Evolutionary conservation across 257 asterid species (phyloP).

Genomic region (Salvia miltiorrhiza): DNA sequence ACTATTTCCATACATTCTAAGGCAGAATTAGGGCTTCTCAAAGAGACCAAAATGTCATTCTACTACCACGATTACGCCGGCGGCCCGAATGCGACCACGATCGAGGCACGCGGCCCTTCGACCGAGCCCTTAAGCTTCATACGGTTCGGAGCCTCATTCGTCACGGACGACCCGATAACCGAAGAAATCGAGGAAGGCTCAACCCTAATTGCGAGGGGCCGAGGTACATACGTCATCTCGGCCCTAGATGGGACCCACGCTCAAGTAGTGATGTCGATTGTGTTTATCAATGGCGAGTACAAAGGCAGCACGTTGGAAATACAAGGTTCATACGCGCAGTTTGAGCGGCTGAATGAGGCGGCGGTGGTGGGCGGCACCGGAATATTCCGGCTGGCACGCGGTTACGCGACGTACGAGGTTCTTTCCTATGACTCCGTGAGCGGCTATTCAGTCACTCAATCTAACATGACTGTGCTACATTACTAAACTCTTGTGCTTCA

Average conservation of each 20-base stretch:
- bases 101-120: constrained; percentile 28
- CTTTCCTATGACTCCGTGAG: constrained; percentile 26
- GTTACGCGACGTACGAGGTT: constrained; percentile 51
- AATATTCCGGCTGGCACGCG: constrained; percentile 50
- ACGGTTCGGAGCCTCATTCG: constrained; percentile 43
- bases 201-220: constrained; percentile 36
- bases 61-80: constrained; percentile 48
- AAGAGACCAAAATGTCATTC: constrained; percentile 36
- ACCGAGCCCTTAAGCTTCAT: constrained; percentile 29
- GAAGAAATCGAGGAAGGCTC: constrained; percentile 29
- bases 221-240: constrained; percentile 44
- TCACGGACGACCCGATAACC: constrained; percentile 47
- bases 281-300: constrained; percentile 30
- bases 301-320: constrained; percentile 46
- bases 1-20: neutral
- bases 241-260: constrained; percentile 51
- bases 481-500: constrained; percentile 22
- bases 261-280: constrained; percentile 44
- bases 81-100: constrained; percentile 40
- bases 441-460: constrained; percentile 33
- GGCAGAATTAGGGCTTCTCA: constrained; percentile 19
- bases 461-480: constrained; percentile 35
- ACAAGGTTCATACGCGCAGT: constrained; percentile 43
- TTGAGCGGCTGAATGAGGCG: constrained; percentile 50
- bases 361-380: constrained; percentile 62